Percentiles rank a stretch among this genome's conserved stretches.
These are phyloP conservation scores for Paraconiothyrium brasiliense DNA, from an alignment of 2,329 filamentous ascomycete genomes.

Conservation along the genomic window DNA sequence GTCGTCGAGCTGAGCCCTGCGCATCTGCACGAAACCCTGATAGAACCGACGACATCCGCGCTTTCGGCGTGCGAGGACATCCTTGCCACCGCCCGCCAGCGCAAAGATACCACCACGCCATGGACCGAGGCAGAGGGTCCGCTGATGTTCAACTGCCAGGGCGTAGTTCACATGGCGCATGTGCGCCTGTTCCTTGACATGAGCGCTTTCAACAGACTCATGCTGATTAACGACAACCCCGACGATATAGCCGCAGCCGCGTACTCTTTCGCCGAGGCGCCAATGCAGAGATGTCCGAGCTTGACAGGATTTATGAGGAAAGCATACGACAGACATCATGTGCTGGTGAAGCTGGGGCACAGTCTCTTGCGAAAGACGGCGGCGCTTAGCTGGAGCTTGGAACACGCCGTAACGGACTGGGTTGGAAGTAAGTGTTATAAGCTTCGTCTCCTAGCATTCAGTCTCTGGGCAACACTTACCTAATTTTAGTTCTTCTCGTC, in stretches of 20 bases:
- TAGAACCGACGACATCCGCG: conserved; percentile 35
- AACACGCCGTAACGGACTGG: conserved; percentile 48
- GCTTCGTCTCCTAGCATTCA: background rate
- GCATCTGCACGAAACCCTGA: conserved; percentile 18
- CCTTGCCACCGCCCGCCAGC: conserved; percentile 14
- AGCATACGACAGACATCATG: conserved; percentile 38
- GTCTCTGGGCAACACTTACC: background rate
- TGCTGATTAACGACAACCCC: conserved; percentile 38
- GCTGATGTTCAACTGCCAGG: conserved; percentile 47
- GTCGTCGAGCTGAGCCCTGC: conserved; percentile 31
- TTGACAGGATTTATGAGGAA: conserved; percentile 40
- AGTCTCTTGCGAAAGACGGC: conserved; percentile 44
- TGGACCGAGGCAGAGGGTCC: conserved; percentile 39
- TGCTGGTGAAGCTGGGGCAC: conserved; percentile 37
- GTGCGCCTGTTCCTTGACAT: conserved; percentile 41
- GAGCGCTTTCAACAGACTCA: conserved; percentile 39
- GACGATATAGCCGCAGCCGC: conserved; percentile 34
- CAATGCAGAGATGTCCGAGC: conserved; percentile 33
- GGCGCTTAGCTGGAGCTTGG: conserved; percentile 44
- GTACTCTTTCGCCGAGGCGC: conserved; percentile 33
- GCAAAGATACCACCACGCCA: conserved; percentile 21
- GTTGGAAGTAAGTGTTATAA: conserved; percentile 29
- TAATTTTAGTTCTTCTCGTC: conserved; percentile 36
- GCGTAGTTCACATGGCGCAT: conserved; percentile 44
- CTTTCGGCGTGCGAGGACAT: conserved; percentile 38